These are phyloP conservation scores for Apiospora rasikravindrae DNA, from an alignment of 2,329 filamentous ascomycete species.

Conservation along the genomic window DNA sequence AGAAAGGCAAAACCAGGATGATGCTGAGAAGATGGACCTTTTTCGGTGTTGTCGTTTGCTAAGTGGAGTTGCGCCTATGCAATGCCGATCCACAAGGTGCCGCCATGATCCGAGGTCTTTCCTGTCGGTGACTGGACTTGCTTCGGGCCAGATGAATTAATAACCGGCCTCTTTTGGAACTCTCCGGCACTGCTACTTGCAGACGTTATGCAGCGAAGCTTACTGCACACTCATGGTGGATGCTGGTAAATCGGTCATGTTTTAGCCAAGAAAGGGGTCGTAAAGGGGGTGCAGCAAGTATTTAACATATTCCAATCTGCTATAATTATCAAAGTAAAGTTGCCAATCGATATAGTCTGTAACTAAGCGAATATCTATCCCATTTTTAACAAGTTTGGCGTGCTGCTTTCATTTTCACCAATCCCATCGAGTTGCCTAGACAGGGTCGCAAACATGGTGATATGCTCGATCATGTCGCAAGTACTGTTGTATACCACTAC, in stretches of 20 bases:
- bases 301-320: too few relatives aligned
- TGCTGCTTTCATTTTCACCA: background rate
- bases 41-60: background rate
- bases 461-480: background rate
- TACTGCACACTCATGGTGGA: background rate
- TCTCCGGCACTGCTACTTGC: background rate
- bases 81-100: slow-evolving; percentile 7
- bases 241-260: background rate
- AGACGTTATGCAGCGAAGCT: background rate
- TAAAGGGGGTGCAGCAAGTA: too few relatives aligned
- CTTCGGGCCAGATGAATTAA: background rate
- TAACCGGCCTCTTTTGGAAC: background rate
- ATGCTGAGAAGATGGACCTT: background rate
- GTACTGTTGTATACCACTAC: too few relatives aligned
- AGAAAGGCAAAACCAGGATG: background rate
- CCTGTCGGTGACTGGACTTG: background rate
- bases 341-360: background rate
- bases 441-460: background rate
- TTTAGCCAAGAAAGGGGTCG: background rate
- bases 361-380: background rate
- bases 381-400: background rate
- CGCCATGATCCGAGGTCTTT: background rate
- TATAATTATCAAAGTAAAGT: background rate
- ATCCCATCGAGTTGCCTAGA: background rate
- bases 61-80: slow-evolving; percentile 14